Evolutionary conservation across 768 basidiomycete species (phyloP).

Genomic region (Leucocoprinus birnbaumii): DNA sequence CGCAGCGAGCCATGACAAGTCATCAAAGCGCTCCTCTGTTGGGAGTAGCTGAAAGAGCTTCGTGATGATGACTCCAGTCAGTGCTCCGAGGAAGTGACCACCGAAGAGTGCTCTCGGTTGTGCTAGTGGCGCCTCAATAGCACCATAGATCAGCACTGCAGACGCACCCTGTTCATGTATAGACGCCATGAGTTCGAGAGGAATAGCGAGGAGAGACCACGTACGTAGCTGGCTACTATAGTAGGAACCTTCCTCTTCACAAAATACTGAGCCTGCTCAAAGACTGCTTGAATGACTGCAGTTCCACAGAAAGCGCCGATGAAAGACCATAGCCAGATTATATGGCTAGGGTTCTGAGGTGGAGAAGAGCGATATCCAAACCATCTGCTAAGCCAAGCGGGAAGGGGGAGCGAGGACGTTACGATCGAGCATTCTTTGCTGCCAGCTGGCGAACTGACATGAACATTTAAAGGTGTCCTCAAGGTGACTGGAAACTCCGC

Average conservation of each 20-base stretch:
- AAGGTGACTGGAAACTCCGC: too few species aligned
- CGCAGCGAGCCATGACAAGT: conserved; percentile 48
- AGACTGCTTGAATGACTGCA: conserved; percentile 46
- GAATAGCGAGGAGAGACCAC: conserved; percentile 15
- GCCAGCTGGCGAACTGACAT: neutral
- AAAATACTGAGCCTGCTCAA: conserved; percentile 47
- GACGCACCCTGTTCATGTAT: conserved; percentile 42
- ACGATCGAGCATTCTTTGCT: neutral
- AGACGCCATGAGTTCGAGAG: neutral
- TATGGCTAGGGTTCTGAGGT: conserved; percentile 28
- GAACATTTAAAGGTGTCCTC: neutral
- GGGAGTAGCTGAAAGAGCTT: conserved; percentile 48
- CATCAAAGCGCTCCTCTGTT: conserved; percentile 35
- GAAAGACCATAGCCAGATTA: conserved; percentile 51
- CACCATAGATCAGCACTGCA: conserved; percentile 52
- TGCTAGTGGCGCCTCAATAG: conserved; percentile 48
- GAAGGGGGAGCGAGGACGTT: conserved; percentile 31
- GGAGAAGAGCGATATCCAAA: conserved; percentile 38
- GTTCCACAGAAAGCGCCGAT: conserved; percentile 49
- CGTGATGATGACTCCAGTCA: conserved; percentile 46
- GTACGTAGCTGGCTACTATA: conserved; percentile 46
- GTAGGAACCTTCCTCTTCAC: conserved; percentile 39
- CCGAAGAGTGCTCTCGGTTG: conserved; percentile 51
- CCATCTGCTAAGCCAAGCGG: conserved; percentile 37
- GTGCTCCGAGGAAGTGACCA: conserved; percentile 49